Evolutionary conservation across 2,329 filamentous ascomycete genomes (phyloP), one percentile per base, ranked within the genome.

Genomic region (Beauveria rudraprayagi): DNA sequence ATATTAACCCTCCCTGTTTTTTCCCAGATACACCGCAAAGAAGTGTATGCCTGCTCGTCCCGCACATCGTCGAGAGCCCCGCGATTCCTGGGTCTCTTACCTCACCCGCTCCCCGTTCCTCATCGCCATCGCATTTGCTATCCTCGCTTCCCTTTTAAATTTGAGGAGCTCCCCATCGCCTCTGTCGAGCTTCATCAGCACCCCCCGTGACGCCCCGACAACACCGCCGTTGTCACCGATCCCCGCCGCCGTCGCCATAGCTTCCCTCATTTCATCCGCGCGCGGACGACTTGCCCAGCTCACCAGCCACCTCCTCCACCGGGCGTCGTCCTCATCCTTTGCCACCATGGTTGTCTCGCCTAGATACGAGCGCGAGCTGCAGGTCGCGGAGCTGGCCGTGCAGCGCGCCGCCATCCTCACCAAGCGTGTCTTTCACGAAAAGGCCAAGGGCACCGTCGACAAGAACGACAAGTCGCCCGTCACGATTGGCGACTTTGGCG

Each of bases 401-500:
- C 91, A 96, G 78, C 86, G 92, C 66, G 92, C 80, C 56, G 70
- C 79, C 62, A 75, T 81, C 66, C 78, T 82, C 60, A 83, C 80
- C 65, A 80, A 80, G 71, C 74, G 75, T 43, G 80, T 83, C 68
- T 82, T 83, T 71, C 74, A 92, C 77, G 89, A 93, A 68, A 94
- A 93, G 76, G 89, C 91, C 69, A 97, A 97, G 78, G 93, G 93
- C 68, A 97, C 94, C 51, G 82, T 96, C 56, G 73, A 75, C 69
- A 99, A 99, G 68, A 88, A 91, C 75, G 94, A 99, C 81, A 91
- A 91, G 72, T 96, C 92, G 10, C 94, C 94, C 66, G 94, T 99
- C 69, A 99, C 94, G 19, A 94, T 97, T 69, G 94, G 93, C 73
- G 94, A 99, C 78, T 97, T 96, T 74, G 94, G 94, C 70, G 95